Evolutionary conservation across 768 basidiomycete genomes (phyloP).

Genomic region (Trametes cingulata): DNA sequence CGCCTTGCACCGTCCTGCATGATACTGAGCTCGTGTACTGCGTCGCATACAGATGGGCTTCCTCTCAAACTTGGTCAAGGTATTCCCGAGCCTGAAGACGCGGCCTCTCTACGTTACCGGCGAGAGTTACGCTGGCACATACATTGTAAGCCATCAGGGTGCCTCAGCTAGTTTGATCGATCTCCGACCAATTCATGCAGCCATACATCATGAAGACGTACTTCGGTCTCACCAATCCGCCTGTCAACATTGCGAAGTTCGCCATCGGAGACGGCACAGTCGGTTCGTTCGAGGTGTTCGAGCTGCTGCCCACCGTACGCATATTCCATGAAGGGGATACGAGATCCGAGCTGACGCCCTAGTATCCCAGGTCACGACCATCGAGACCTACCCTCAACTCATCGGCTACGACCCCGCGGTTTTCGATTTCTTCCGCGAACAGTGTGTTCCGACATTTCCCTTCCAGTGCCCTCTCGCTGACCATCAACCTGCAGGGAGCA

Average conservation of each 20-base stretch:
- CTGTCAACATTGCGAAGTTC: constrained; percentile 66
- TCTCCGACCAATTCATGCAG: constrained; percentile 34
- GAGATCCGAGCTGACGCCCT: neutral
- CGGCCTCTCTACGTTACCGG: constrained; percentile 71
- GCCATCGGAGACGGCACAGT: constrained; percentile 72
- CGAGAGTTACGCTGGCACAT: constrained; percentile 76
- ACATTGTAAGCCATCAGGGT: constrained; percentile 48
- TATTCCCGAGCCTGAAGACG: constrained; percentile 67
- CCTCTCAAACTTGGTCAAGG: constrained; percentile 66
- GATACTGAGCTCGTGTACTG: neutral
- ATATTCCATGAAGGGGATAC: neutral
- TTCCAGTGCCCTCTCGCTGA: too few relatives aligned
- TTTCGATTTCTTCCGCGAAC: constrained; percentile 65
- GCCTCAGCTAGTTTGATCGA: neutral
- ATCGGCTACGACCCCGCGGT: constrained; percentile 69
- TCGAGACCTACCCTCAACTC: constrained; percentile 74
- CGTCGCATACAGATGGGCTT: constrained; percentile 59
- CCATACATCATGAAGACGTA: constrained; percentile 78
- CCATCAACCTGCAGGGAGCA: constrained; percentile 41
- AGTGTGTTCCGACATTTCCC: constrained; percentile 48
- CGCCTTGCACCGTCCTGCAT: neutral
- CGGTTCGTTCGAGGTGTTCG: constrained; percentile 49
- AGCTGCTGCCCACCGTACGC: constrained; percentile 56
- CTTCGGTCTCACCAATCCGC: constrained; percentile 61
- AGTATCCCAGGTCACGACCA: constrained; percentile 46